Evolutionary conservation across 306 rosid species (phyloP).

Genomic region (Citrullus amarus): DNA sequence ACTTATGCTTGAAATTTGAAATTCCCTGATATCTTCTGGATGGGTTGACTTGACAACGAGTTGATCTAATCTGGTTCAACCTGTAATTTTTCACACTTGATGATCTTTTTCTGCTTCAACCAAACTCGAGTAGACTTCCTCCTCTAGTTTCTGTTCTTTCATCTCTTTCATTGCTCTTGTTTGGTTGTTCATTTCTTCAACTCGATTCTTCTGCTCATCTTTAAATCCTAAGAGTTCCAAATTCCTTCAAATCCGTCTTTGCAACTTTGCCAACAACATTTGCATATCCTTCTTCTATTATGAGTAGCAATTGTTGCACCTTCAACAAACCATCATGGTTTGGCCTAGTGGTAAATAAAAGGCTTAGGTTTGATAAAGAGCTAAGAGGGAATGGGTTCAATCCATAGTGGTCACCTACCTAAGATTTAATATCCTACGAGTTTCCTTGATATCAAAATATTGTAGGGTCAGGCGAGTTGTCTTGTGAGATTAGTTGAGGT

Average conservation of each 20-base stretch:
- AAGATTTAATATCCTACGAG: no score
- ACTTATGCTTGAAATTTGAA: not conserved
- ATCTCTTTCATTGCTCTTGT: not conserved
- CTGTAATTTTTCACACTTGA: not conserved
- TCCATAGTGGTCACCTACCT: no score
- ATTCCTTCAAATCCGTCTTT: not conserved
- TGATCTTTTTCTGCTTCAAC: not conserved
- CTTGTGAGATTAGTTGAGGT: no score
- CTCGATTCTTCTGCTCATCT: not conserved
- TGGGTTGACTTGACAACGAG: not conserved
- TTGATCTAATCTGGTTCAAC: not conserved
- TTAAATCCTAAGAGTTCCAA: not conserved
- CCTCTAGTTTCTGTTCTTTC: not conserved
- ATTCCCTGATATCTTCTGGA: not conserved
- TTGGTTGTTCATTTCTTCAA: not conserved
- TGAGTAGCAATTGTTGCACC: not conserved
- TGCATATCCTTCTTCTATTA: not conserved
- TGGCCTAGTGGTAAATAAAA: no score
- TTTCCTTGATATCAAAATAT: no score
- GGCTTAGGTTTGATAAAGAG: no score
- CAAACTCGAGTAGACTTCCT: not conserved
- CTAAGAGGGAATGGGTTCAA: no score
- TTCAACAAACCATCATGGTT: no score
- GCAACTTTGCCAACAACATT: not conserved
- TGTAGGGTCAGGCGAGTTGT: no score